Evolutionary conservation across 2,329 filamentous ascomycete species (phyloP), one percentile per base, ranked within the genome.

Genomic region (Monosporascus sp.): DNA sequence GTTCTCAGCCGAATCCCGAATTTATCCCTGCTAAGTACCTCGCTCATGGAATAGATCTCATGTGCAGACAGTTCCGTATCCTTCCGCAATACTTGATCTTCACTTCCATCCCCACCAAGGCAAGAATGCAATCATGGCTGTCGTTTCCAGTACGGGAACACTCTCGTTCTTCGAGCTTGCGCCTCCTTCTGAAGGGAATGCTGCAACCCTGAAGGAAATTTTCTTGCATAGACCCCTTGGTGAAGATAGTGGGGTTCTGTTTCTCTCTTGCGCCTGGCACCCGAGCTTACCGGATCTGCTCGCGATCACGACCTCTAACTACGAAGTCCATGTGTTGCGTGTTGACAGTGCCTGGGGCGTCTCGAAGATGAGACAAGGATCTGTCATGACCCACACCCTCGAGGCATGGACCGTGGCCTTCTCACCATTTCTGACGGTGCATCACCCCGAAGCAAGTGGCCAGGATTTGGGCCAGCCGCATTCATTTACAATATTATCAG

Each of bases 11-110:
- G 11, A 41, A 28, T 37, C 44, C 48, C 44, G 46, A 45, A 48
- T 38, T 51, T 7, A 37, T 51, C 40, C 51, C 53, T 59, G 48
- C 58, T 53, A 45, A 54, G 48, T 56, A 56, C 58, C 53, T 59
- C 54, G 58, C 53, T 60, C 26, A 51, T 49, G 26, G 40, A 52
- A 61, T 55, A 87, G 84, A 60, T 69, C 68, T 2, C 73, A 79
- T 52, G 63, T 86, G 5, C 82, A 89, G 64, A 86, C 79, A 1
- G 58, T 86, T 5, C 64, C 74, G 5, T 84, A 88, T 22, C 80
- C 84, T 4, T 90, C 85, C 50, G 92, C 90, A 6, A 80, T 97
- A 28, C 79, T 97, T 51, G 92, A 97, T 67, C 75, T 97, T 31
- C 89, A 92, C 61, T 97, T 97, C 68, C 83, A 86, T 55, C 82